phyloP scores from a whole-genome alignment of 768 basidiomycete species.

The Jaapia argillacea region DNA sequence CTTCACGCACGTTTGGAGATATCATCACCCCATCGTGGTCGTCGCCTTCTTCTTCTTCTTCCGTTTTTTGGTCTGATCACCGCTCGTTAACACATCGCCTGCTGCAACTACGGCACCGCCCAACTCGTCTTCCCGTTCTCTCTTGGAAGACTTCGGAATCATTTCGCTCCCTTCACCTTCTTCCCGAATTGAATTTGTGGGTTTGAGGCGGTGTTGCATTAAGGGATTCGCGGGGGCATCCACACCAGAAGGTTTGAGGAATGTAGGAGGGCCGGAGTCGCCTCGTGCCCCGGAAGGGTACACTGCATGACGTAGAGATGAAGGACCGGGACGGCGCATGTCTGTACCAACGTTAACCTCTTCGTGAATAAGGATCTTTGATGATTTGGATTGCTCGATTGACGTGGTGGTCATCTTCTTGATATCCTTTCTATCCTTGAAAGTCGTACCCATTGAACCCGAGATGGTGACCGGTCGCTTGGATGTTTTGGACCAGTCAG shows the following conservation, averaged over 20 bases:
- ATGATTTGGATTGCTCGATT: constrained; percentile 22
- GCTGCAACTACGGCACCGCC: no score
- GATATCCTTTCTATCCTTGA: constrained; percentile 18
- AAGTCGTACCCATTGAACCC: constrained; percentile 12
- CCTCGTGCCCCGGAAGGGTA: constrained; percentile 6
- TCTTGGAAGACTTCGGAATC: no score
- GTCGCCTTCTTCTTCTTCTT: no score
- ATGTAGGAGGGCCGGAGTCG: constrained; percentile 11
- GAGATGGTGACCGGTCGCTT: constrained; percentile 6
- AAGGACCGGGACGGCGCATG: constrained; percentile 23
- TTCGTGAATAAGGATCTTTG: constrained; percentile 36
- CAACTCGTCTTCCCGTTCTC: no score
- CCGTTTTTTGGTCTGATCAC: no score
- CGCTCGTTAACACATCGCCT: no score
- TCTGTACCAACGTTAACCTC: constrained; percentile 39
- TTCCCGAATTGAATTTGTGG: no score
- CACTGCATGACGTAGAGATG: constrained; percentile 4
- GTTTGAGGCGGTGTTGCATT: no score
- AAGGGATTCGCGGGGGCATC: constrained; percentile 32
- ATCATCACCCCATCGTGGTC: no score
- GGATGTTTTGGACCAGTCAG: constrained; percentile 1
- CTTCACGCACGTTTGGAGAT: no score
- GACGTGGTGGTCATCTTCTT: constrained; percentile 12
- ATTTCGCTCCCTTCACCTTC: no score
- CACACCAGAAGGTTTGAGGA: constrained; percentile 49